Base-by-base conservation (phyloP, 1,139 yeast species). In the Kodamaea alishanica region DNA sequence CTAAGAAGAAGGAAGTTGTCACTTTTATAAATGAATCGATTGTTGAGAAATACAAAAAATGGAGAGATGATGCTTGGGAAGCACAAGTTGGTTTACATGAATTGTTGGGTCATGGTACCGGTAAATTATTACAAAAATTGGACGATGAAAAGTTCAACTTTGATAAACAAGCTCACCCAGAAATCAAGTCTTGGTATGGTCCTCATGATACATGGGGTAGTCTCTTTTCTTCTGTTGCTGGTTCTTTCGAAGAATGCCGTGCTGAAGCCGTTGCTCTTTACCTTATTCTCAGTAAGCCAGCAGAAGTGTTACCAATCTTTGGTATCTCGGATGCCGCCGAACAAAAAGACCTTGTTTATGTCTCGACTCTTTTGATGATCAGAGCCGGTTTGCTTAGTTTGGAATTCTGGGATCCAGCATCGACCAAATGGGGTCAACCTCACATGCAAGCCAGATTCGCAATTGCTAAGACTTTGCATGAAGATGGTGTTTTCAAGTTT, bases 51-150 rank as follows among this genome's bases (percentile, higher is more conserved):
- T 86, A 76, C 66, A 79, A 81, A 46, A 79, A 81, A 56, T 83
- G 85, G 70, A 76, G 89, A 53, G 84, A 80, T 34, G 90, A 84
- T 38, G 84, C 95, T 1, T 88, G 87, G 58, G 96, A 88, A 60
- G 94, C 87, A 30, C 96, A 87, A 62, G 96, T 88, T 35, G 96
- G 96, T 38, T 83, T 87, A 52, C 96, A 88, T 60, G 96, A 88
- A 61, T 71, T 88, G 46, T 72, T 88, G 45, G 96, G 96, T n/a
- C 96, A 88, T 56, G 96, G 96, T 33, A 80, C 92, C 6, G 96
- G 96, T 37, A 87, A 87, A 59, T 68, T 88, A 41, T 67, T 88
- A 51, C 77, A 76, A 50, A 88, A 87, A 57, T 69, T 75, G 10
- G 67, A 67, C 8, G 79, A 79, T 34, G 85, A 85, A 6, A 60